Evolutionary conservation across 805 yeast genomes (phyloP).

Genomic region (Saturnispora sekii): DNA sequence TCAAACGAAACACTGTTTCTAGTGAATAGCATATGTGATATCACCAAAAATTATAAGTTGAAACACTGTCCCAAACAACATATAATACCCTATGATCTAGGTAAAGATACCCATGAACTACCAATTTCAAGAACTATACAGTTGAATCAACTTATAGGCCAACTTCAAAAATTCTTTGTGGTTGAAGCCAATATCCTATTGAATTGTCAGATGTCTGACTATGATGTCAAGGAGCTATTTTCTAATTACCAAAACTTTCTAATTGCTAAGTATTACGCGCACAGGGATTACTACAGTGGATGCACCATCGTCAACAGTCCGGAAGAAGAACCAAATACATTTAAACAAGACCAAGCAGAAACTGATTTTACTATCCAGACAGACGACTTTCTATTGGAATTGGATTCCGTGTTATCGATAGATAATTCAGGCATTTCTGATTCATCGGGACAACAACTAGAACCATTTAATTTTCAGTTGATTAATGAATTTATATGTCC

Average conservation of each 20-base stretch:
- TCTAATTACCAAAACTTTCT: slow-evolving; percentile 5
- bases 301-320: neutral
- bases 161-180: slow-evolving; percentile 7
- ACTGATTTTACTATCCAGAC: neutral
- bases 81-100: neutral
- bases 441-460: neutral
- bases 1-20: neutral
- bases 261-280: neutral
- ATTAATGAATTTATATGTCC: neutral
- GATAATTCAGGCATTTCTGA: neutral
- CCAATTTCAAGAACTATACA: neutral
- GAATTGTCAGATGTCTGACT: slow-evolving; percentile 2
- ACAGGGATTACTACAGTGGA: neutral
- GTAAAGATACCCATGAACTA: neutral
- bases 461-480: neutral
- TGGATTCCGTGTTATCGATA: slow-evolving; percentile 2
- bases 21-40: neutral
- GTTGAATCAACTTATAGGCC: neutral
- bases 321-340: neutral
- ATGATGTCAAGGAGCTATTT: slow-evolving; percentile 5
- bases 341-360: neutral
- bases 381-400: slow-evolving; percentile 4
- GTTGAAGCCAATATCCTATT: slow-evolving; percentile 7
- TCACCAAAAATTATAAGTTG: slow-evolving; percentile 4
- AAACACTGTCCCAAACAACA: neutral